A percentile compares a stretch with the other conserved stretches of the same genome.
These are phyloP conservation scores for Citrus australasica DNA, from an alignment of 345 rosid genomes.

Conservation along the genomic window DNA sequence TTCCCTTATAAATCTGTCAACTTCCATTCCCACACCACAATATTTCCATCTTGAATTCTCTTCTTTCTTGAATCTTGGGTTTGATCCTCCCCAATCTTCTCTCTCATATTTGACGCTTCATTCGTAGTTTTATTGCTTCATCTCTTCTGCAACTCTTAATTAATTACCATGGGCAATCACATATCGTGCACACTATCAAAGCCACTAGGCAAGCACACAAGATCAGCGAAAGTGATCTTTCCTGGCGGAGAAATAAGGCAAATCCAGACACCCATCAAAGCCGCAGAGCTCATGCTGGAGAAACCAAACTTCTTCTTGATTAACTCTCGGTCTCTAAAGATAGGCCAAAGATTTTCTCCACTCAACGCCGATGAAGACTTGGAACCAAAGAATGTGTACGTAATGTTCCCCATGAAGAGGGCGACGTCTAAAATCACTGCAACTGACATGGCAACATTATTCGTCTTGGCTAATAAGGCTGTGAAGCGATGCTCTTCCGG, in stretches of 20 bases:
- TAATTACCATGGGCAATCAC: slow-evolving; percentile 63
- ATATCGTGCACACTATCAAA: slow-evolving; percentile 52
- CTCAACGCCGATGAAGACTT: slow-evolving; percentile 81
- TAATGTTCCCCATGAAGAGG: slow-evolving; percentile 76
- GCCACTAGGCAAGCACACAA: slow-evolving; percentile 32
- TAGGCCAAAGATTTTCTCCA: slow-evolving; percentile 61
- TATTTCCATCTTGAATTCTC: neutral
- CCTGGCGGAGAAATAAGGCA: slow-evolving; percentile 66
- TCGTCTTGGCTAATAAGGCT: slow-evolving; percentile 44
- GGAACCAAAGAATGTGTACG: slow-evolving; percentile 54
- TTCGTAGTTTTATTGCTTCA: neutral
- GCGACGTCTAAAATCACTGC: slow-evolving; percentile 53
- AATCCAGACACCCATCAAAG: slow-evolving; percentile 51
- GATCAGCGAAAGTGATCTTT: slow-evolving; percentile 52
- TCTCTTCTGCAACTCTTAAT: neutral
- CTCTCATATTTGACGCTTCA: neutral
- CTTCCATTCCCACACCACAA: neutral
- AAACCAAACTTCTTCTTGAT: slow-evolving; percentile 71
- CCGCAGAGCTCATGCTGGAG: slow-evolving; percentile 90
- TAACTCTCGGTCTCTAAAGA: slow-evolving; percentile 58
- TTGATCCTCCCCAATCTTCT: too few relatives aligned
- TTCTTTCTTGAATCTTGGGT: too few relatives aligned
- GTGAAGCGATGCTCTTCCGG: slow-evolving; percentile 39
- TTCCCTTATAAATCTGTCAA: neutral
- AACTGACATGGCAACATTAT: slow-evolving; percentile 61